Base-by-base conservation (phyloP, 352 stramenopile genomes). In the Pythium pectinolyticum region DNA sequence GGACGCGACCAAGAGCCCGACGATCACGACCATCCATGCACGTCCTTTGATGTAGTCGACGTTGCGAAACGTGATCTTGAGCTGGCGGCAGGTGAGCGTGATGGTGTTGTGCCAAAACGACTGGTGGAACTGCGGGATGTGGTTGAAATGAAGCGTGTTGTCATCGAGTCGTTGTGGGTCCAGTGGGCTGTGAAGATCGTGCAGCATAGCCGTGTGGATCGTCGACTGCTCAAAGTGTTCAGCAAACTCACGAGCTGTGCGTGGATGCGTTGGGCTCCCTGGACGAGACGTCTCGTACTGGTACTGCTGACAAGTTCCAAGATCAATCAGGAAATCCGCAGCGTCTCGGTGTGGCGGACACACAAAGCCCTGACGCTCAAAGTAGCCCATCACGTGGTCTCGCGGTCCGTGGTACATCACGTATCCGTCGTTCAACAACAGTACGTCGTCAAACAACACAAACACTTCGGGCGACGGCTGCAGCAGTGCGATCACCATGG, bases 81-180 rank as follows among this genome's bases (percentile, higher is more conserved):
- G 47, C 43, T 89, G 70, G 3, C 84, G 77, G 20, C n/a, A 32
- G 27, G 67, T 17, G 3, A 66, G 27, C 1, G 54, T 59, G 15
- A 2, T 24, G 7, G 55, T 54, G 39, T 41, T 73, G 12, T 39
- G 43, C 34, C 43, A 63, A 50, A 68, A 69, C 17, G 47, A 32
- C 43, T 63, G 49, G 30, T 59, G 39, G 28, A 70, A 74, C 25
- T 60, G 30, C 2, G 47, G 31, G 2, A 64, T 39, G 11, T 64
- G 30, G 10, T 56, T n/a, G 15, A 72, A 56, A 25, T 67, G 52
- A 3, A 37, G 24, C 0, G 49, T 87, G 19, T 81, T 64, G 64
- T 87, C 82, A 11, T 95, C 45, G 19, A 98, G 37, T 30, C 96
- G 78, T 2, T 94, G 53, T 39, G 97, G 75, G 66, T 97, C 90